Evolutionary conservation across 768 basidiomycete species (phyloP).

Genomic region (Ephemerocybe angulata): DNA sequence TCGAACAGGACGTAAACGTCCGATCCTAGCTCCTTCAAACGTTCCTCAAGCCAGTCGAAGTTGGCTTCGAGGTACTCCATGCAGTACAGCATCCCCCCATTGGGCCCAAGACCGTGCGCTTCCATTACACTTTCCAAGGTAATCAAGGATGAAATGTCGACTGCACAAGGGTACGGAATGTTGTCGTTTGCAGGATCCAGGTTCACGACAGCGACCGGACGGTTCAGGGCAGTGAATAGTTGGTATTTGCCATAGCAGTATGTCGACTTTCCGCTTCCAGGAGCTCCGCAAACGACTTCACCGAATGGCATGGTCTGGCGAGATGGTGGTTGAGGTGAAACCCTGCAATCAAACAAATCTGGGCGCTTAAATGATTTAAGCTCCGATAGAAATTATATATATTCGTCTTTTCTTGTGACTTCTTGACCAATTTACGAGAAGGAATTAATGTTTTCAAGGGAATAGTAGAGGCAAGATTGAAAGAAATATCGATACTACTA

Average conservation of each 20-base stretch:
- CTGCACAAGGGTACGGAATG: constrained; percentile 87
- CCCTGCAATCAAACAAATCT: neutral
- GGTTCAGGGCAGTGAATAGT: constrained; percentile 79
- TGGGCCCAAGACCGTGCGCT: constrained; percentile 82
- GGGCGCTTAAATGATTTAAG: neutral
- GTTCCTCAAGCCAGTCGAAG: constrained; percentile 80
- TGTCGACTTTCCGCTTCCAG: constrained; percentile 85
- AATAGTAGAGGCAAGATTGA: too few relatives aligned
- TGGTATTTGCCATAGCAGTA: constrained; percentile 87
- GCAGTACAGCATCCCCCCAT: constrained; percentile 94
- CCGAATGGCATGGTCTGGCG: constrained; percentile 70
- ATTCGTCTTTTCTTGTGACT: too few relatives aligned
- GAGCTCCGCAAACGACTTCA: constrained; percentile 82
- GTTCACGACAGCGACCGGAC: constrained; percentile 89
- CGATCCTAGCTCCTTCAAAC: constrained; percentile 57
- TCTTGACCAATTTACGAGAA: too few relatives aligned
- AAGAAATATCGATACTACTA: too few relatives aligned
- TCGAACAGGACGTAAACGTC: constrained; percentile 93
- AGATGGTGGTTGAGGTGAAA: neutral
- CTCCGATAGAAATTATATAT: too few relatives aligned
- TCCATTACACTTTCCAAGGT: constrained; percentile 86
- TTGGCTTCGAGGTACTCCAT: constrained; percentile 97
- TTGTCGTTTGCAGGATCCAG: constrained; percentile 92
- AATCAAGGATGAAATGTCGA: constrained; percentile 83
- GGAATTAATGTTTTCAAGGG: too few relatives aligned